Evolutionary conservation across 2,329 filamentous ascomycete species (phyloP), one percentile per base, ranked within the genome.

Genomic region (Fusarium longipes): DNA sequence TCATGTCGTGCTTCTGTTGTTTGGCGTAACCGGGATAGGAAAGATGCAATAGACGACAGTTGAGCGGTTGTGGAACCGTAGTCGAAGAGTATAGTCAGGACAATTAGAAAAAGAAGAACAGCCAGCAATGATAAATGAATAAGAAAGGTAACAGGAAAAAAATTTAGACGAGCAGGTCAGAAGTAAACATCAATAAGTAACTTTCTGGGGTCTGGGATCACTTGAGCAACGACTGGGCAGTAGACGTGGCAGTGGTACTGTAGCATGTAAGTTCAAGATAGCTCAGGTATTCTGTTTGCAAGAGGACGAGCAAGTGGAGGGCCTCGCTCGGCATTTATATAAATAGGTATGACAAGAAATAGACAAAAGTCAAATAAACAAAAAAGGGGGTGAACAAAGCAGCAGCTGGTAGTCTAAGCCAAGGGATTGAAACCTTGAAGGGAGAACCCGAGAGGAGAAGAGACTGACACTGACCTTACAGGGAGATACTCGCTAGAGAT

Each of bases 1-100:
- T 70, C 75, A 77, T 63, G 60, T 73, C 44, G 30, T 68, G 54
- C 43, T 54, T 58, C 53, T 44, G 45, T 48, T 68, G 8, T 38
- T 25, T 51, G 27, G n/a, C 45, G 18, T 14, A 24, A 32, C 53
- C 24, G 24, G 25, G 43, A 38, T 11, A 33, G 9, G 40, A 32
- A 53, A 11, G 40, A 18, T 45, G 39, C 43, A 48, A 42, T 50
- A 27, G 17, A 15, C 25, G n/a, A 15, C 25, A 61, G 33, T 33
- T 43, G 42, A 29, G 30, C 35, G 38, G 35, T 35, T 43, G 59
- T 64, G 63, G 50, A 45, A 44, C 43, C 15, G 51, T 30, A 39
- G n/a, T n/a, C 10, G 25, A 63, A 24, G 36, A 36, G 17, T 48
- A 36, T 48, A 48, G n/a, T 57, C 58, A 47, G 40, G 45, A 22